A percentile compares a stretch with the other conserved stretches of the same genome.
Evolutionary conservation across 2,329 filamentous ascomycete genomes (phyloP).

Genomic region (Magnaporthiopsis rhizophila): DNA sequence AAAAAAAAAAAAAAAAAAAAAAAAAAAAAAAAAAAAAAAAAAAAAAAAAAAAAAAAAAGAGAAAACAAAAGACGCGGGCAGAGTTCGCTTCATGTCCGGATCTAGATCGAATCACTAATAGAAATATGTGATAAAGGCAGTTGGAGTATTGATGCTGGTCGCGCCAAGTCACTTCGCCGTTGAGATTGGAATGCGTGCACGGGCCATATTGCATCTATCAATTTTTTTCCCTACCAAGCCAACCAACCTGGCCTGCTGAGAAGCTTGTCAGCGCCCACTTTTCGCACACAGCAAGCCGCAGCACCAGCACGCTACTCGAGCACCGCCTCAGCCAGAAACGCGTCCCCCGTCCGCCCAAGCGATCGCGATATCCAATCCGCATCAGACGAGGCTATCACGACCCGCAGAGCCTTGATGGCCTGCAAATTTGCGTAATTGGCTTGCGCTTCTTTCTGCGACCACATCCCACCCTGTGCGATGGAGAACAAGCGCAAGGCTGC

Average conservation of each 20-base stretch:
- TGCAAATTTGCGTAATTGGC: neutral
- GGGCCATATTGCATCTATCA: slow-evolving; percentile 4
- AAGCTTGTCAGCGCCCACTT: slow-evolving; percentile 4
- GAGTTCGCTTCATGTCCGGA: too few relatives aligned
- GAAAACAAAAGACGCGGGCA: too few relatives aligned
- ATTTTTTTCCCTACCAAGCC: neutral
- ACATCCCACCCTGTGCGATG: slow-evolving; percentile 27
- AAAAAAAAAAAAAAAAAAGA: too few relatives aligned
- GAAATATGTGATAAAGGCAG: neutral
- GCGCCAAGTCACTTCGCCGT: neutral
- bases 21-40: too few relatives aligned
- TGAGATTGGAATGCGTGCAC: neutral
- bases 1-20: too few relatives aligned
- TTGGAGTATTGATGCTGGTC: neutral
- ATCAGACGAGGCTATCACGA: slow-evolving; percentile 2
- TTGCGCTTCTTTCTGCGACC: slow-evolving; percentile 7
- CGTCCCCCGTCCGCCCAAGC: slow-evolving; percentile 2
- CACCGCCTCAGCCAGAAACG: slow-evolving; percentile 1
- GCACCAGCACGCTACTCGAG: slow-evolving; percentile 7
- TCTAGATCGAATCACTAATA: neutral
- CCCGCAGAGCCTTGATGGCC: slow-evolving; percentile 4
- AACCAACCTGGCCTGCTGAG: neutral
- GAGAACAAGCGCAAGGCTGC: slow-evolving; percentile 49
- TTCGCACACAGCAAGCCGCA: slow-evolving; percentile 4
- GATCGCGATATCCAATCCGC: neutral